Conservation (phyloP, 495 filamentous ascomycete species). For the Antarctomyces pellizariae region DNA sequence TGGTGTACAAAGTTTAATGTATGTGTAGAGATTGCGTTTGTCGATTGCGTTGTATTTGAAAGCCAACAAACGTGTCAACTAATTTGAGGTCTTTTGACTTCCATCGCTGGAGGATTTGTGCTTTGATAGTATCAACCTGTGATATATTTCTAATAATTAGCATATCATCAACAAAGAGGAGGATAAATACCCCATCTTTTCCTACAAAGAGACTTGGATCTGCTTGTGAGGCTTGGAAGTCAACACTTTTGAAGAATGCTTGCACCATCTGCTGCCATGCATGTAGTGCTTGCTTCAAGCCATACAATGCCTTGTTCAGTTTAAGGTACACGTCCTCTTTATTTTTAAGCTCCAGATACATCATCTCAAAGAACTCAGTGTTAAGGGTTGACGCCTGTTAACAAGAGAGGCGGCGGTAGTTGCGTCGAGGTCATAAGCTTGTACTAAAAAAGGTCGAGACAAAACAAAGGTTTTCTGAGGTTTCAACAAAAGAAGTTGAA, state of each 20-base stretch:
- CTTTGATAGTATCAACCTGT: not conserved
- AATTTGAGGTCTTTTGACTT: not conserved
- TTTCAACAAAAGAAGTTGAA: no score
- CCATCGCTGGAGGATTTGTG: not conserved
- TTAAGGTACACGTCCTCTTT: constrained; percentile 5
- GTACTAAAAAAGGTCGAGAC: no score
- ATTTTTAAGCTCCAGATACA: constrained; percentile 10
- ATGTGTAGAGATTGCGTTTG: not conserved
- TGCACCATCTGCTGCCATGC: constrained; percentile 17
- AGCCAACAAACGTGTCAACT: not conserved
- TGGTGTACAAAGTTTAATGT: not conserved
- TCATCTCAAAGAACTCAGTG: no score
- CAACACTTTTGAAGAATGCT: constrained; percentile 11
- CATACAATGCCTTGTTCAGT: constrained; percentile 16
- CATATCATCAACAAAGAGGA: not conserved
- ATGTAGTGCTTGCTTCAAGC: constrained; percentile 18
- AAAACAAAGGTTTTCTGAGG: no score
- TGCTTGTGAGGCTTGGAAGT: not conserved
- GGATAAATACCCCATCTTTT: constrained; percentile 1
- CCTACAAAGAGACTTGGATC: constrained; percentile 1
- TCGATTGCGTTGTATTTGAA: not conserved
- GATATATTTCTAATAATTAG: not conserved
- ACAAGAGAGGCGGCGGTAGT: no score
- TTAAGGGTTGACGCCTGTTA: no score
- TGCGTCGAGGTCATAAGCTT: no score